Evolutionary conservation across 331 rosid species (phyloP), one percentile per base, ranked within the genome.

Genomic region (Pyracantha coccinea): DNA sequence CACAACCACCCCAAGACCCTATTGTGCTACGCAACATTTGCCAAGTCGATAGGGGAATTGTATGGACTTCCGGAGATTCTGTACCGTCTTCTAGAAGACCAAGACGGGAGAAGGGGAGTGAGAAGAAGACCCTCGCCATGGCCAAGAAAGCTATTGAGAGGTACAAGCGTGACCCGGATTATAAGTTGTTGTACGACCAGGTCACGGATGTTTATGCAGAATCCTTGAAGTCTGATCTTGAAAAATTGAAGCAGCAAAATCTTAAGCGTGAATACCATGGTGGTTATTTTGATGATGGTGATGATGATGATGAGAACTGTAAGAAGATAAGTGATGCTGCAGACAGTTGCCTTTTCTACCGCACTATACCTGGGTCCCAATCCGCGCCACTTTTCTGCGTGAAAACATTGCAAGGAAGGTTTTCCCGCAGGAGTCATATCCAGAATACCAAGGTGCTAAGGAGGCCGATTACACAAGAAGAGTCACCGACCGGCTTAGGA

Each of bases 251-350:
- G 61, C 17, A 20, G 25, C 25, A 55, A 52, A 52, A 47, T 13
- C 16, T 13, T 47, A 47, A 47, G 16, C 55, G n/a, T 47, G 55
- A 47, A 13, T 47, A 47, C 7, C n/a, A 47, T 47, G 16, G 55
- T 47, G n/a, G 1, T 47, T 15, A 16, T 13, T 47, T 16, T 47
- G 55, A 52, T 52, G 25, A 55, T 20, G 1, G 1, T 55, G 61
- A 7, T 20, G 25, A 20, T n/a, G 27, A 72, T 17, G 60, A 73
- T 16, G 65, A 83, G 71, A 73, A 79, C 93, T 21, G 63, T 17
- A 27, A 55, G 61, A 55, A n/a, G 61, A 9, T 55, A 55, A 55
- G 20, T 55, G 27, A 20, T n/a, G 61, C 27, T n/a, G 61, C 25
- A n/a, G 1, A 54, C 23, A 2, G 13, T 55, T 55, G 61, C 27